Evolutionary conservation across 202 grass and related monocot species (phyloP).

Genomic region (Zizania palustris): DNA sequence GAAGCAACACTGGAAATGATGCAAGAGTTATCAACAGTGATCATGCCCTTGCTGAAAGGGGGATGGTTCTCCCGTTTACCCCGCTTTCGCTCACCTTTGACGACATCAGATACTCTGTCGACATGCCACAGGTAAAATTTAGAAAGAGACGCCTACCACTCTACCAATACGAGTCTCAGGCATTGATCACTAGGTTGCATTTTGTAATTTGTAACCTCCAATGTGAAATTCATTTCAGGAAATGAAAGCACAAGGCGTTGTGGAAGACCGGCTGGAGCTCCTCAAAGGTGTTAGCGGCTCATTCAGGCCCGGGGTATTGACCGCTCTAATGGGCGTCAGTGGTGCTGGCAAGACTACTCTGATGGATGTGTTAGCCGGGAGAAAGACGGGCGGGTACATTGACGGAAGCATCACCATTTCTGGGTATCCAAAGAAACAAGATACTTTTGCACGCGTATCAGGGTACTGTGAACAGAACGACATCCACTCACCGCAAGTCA

Average conservation of each 20-base stretch:
- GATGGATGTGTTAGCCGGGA: conserved; percentile 92
- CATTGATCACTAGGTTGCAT: not conserved
- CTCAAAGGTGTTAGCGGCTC: conserved; percentile 86
- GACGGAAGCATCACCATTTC: conserved; percentile 81
- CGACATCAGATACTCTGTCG: conserved; percentile 76
- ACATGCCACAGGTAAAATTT: conserved; percentile 89
- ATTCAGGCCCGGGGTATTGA: conserved; percentile 91
- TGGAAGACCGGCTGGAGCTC: conserved; percentile 74
- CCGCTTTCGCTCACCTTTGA: conserved; percentile 78
- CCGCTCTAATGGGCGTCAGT: conserved; percentile 93
- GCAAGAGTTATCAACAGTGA: not conserved
- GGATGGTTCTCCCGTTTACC: conserved; percentile 84
- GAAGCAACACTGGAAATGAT: not conserved
- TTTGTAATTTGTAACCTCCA: conserved; percentile 9
- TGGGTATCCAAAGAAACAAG: conserved; percentile 93
- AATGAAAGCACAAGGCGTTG: conserved; percentile 89
- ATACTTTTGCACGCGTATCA: conserved; percentile 87
- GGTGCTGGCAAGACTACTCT: conserved; percentile 91
- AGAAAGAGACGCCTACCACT: not conserved
- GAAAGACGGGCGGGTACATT: conserved; percentile 89
- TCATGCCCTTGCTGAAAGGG: conserved; percentile 35
- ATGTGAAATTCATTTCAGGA: conserved; percentile 52
- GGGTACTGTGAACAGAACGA: conserved; percentile 92
- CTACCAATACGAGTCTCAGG: not conserved
- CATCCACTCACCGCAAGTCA: conserved; percentile 90